phyloP scores from a whole-genome alignment of 345 rosid species.

The Arabidopsis arenosa region DNA sequence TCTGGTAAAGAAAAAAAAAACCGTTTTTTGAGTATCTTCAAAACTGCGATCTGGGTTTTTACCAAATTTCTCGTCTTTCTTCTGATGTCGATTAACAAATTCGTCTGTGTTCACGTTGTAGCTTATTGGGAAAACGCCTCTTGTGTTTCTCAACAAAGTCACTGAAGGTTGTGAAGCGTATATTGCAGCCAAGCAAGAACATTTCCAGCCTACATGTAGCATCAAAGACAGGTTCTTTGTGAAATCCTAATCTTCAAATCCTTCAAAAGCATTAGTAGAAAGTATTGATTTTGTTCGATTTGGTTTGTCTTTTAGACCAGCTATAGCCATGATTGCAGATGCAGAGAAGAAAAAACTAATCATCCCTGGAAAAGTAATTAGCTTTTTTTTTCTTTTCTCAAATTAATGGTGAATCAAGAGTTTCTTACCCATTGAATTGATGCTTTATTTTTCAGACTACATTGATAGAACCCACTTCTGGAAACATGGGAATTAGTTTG shows the following conservation, averaged over 20 bases:
- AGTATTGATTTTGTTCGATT: conserved; percentile 18
- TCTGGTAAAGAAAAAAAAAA: conserved; percentile 46
- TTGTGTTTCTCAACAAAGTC: conserved; percentile 83
- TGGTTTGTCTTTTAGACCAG: conserved; percentile 59
- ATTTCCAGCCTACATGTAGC: conserved; percentile 93
- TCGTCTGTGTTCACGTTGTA: conserved; percentile 37
- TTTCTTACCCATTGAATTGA: not conserved
- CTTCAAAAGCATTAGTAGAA: not conserved
- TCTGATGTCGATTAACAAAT: conserved; percentile 11
- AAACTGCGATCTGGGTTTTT: conserved; percentile 21
- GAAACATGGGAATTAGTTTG: conserved; percentile 97
- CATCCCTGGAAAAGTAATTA: conserved; percentile 72
- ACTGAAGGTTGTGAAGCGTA: conserved; percentile 92
- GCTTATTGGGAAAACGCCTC: conserved; percentile 85
- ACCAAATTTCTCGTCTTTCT: not conserved
- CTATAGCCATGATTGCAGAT: conserved; percentile 77
- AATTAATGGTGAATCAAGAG: not conserved
- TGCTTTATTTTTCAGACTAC: conserved; percentile 56
- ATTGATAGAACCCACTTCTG: conserved; percentile 95
- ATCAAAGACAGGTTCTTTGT: conserved; percentile 83
- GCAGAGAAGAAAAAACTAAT: conserved; percentile 85
- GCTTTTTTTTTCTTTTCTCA: conserved; percentile 1
- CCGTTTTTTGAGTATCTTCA: not conserved
- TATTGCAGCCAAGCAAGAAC: conserved; percentile 89
- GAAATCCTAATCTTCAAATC: not conserved